A percentile compares a stretch with the other conserved stretches of the same genome.
These are phyloP conservation scores for Pichia sp. DNA, from an alignment of 1,139 yeast species.

Conservation along the genomic window DNA sequence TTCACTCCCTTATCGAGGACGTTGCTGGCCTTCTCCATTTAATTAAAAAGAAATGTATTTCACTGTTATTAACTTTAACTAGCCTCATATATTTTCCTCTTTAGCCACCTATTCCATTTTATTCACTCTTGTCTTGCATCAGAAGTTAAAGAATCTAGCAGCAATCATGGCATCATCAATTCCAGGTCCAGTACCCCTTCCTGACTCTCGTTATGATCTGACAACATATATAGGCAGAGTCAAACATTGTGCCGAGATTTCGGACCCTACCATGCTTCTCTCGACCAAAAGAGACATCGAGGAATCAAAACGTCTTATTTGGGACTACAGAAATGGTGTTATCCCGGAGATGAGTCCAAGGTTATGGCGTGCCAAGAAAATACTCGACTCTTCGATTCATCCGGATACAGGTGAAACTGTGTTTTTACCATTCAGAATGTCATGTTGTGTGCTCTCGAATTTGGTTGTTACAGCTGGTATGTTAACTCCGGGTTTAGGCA, in stretches of 20 bases:
- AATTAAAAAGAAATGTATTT: too few species aligned
- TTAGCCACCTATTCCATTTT: too few species aligned
- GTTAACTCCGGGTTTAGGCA: slow-evolving; percentile 90
- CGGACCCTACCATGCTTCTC: slow-evolving; percentile 86
- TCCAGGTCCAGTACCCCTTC: slow-evolving; percentile 74
- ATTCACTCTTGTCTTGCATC: too few species aligned
- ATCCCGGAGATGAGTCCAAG: slow-evolving; percentile 64
- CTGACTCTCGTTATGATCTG: slow-evolving; percentile 74
- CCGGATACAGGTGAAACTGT: slow-evolving; percentile 97
- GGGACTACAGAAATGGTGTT: slow-evolving; percentile 70
- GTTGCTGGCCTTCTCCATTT: not conserved
- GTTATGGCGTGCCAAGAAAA: slow-evolving; percentile 83
- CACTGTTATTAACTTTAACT: too few species aligned
- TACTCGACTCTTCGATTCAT: slow-evolving; percentile 82
- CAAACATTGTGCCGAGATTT: slow-evolving; percentile 84
- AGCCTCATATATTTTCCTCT: too few species aligned
- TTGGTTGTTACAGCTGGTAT: slow-evolving; percentile 94
- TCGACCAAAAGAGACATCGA: slow-evolving; percentile 63
- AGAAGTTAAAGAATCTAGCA: too few species aligned
- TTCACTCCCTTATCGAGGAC: not conserved
- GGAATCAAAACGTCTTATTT: slow-evolving; percentile 57
- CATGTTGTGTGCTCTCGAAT: slow-evolving; percentile 88
- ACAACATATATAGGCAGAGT: slow-evolving; percentile 89
- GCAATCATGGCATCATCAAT: slow-evolving; percentile 78
- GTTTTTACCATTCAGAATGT: slow-evolving; percentile 90